Base-by-base conservation (phyloP, 2,329 filamentous ascomycete genomes). In the Corniculantispora saksenae region DNA sequence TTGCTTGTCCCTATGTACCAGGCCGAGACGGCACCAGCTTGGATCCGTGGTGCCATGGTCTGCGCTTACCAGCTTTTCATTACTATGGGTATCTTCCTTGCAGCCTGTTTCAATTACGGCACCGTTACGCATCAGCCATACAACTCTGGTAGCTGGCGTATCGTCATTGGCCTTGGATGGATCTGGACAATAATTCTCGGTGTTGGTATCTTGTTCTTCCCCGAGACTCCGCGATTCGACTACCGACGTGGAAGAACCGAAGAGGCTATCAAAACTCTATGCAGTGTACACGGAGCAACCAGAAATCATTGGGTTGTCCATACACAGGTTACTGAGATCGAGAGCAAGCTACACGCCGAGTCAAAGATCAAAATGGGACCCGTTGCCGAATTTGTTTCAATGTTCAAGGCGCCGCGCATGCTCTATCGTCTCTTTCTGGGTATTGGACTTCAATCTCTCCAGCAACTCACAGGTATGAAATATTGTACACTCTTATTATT, bases 1-100 rank as follows among this genome's bases (percentile, higher is more conserved):
- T 83, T 90, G 6, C 76, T 88, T 15, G 87, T 89, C 0, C 88
- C 88, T n/a, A 89, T 92, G 86, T 92, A 91, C 72, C 88, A 91
- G 71, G 85, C 85, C n/a, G 90, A 92, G 76, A 89, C 84, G 7
- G 86, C 87, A 0, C 90, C 90, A 0, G 82, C 86, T 17, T 87
- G 86, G 74, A 86, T 92, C 58, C 83, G 90, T 68, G 89, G 88
- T 63, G 82, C 86, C 5, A 82, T 91, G 67, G 86, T 92, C 57
- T 84, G 84, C 55, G 84, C 83, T 15, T 92, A 91, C 75, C 90
- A 92, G 77, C 81, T 92, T 3, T 89, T 91, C 77, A 90, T 92
- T 75, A 91, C 89, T 0, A 77, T 91, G 54, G 90, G 90, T 29
- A 91, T 91, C 70, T 87, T 84, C 76, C 76, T 83, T 3, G 83